A percentile compares a stretch with the other conserved stretches of the same genome.
Conservation (phyloP, 257 asterid species). For the Osmanthus fragrans region DNA sequence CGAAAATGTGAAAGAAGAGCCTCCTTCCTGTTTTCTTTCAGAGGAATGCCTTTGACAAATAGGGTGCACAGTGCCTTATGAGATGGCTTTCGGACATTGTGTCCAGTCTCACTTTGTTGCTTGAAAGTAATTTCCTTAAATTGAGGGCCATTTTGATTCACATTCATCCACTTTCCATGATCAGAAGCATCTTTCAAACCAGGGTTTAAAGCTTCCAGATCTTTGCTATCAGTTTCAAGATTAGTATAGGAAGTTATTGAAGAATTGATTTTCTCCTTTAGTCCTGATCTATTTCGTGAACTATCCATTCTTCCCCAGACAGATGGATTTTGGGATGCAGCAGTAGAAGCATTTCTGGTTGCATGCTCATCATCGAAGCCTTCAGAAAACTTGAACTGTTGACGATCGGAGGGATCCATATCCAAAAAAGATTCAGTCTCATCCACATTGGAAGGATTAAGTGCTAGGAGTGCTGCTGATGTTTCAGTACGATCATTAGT, state of each 20-base stretch:
- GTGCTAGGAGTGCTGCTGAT: slow-evolving; percentile 52
- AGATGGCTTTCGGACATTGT: slow-evolving; percentile 54
- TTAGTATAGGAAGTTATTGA: slow-evolving; percentile 42
- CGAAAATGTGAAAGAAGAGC: slow-evolving; percentile 85
- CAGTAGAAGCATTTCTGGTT: slow-evolving; percentile 38
- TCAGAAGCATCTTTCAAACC: slow-evolving; percentile 36
- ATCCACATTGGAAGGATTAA: slow-evolving; percentile 53
- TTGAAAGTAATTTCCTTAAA: slow-evolving; percentile 50
- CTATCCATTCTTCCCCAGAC: slow-evolving; percentile 69
- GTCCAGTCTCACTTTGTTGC: slow-evolving; percentile 49
- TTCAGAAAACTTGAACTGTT: slow-evolving; percentile 45
- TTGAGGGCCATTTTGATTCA: slow-evolving; percentile 43
- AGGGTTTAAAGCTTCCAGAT: slow-evolving; percentile 35
- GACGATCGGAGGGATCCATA: slow-evolving; percentile 42
- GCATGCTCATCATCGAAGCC: slow-evolving; percentile 46
- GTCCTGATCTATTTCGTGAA: slow-evolving; percentile 52
- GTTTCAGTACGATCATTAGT: slow-evolving; percentile 63
- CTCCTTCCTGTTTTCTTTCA: slow-evolving; percentile 82
- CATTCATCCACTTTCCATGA: slow-evolving; percentile 44
- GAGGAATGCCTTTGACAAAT: slow-evolving; percentile 79
- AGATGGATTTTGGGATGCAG: slow-evolving; percentile 65
- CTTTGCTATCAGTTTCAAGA: slow-evolving; percentile 43
- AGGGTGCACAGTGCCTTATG: slow-evolving; percentile 80
- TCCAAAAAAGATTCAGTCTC: slow-evolving; percentile 45
- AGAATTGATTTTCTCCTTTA: slow-evolving; percentile 46